Evolutionary conservation across 2,329 filamentous ascomycete genomes (phyloP).

Genomic region (Talaromyces pinophilus): DNA sequence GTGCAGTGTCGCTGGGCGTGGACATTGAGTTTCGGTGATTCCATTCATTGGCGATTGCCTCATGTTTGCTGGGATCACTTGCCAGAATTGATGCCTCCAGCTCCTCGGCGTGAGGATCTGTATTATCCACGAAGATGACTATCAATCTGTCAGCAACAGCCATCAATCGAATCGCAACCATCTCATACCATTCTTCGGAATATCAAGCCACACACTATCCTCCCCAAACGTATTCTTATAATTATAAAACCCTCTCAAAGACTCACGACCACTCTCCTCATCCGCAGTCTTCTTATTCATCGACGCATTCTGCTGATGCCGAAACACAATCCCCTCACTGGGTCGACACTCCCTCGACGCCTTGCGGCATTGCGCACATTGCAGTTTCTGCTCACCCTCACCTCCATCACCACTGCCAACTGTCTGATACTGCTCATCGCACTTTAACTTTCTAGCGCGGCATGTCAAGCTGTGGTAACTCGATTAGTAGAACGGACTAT

Average conservation of each 20-base stretch:
- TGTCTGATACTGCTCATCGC: constrained; percentile 51
- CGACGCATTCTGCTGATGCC: constrained; percentile 69
- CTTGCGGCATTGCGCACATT: constrained; percentile 63
- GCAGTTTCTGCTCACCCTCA: constrained; percentile 51
- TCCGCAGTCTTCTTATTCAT: constrained; percentile 54
- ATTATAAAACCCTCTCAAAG: constrained; percentile 63
- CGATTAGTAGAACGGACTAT: background rate
- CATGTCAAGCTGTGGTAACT: constrained; percentile 52
- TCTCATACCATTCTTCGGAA: constrained; percentile 58
- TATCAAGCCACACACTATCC: constrained; percentile 62
- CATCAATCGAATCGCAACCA: background rate
- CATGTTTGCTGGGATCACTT: constrained; percentile 34
- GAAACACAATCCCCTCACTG: constrained; percentile 65
- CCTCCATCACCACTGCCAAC: constrained; percentile 50
- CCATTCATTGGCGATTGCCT: constrained; percentile 37
- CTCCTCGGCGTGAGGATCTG: constrained; percentile 61
- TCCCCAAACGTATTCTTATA: constrained; percentile 67
- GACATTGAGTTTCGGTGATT: constrained; percentile 31
- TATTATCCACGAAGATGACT: constrained; percentile 65
- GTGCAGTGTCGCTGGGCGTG: constrained; percentile 42
- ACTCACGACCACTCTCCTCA: constrained; percentile 44
- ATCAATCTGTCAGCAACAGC: constrained; percentile 8
- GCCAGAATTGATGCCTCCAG: constrained; percentile 40
- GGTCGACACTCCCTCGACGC: constrained; percentile 62
- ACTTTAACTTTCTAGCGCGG: constrained; percentile 64